These are phyloP conservation scores for Floccularia luteovirens DNA, from an alignment of 768 basidiomycete species.

Conservation along the genomic window DNA sequence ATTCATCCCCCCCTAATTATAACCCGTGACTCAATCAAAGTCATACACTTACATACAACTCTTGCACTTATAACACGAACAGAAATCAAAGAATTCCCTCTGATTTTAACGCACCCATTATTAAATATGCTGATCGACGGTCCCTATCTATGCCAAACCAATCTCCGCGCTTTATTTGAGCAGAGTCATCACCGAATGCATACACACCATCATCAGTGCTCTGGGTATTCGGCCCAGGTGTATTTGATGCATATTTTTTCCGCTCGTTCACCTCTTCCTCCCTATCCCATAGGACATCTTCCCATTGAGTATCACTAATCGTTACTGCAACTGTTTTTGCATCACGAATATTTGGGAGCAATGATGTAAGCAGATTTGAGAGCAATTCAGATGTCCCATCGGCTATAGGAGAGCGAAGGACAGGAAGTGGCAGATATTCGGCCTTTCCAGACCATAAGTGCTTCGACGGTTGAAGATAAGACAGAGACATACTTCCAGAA, in stretches of 20 bases:
- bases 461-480: constrained; percentile 4
- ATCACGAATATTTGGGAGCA: constrained; percentile 66
- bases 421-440: constrained; percentile 75
- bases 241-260: constrained; percentile 12
- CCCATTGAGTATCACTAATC: constrained; percentile 73
- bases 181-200: constrained; percentile 51
- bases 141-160: constrained; percentile 79
- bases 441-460: constrained; percentile 35
- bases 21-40: no score
- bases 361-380: constrained; percentile 66
- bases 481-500: constrained; percentile 53
- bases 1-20: no score
- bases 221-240: no score
- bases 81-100: constrained; percentile 55
- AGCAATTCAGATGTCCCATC: constrained; percentile 70
- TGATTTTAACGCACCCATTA: constrained; percentile 66
- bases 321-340: constrained; percentile 75
- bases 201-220: constrained; percentile 51
- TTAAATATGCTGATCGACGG: constrained; percentile 70
- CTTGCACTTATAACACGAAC: no score
- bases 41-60: no score
- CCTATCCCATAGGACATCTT: constrained; percentile 71
- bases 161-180: constrained; percentile 45
- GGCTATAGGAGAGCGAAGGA: constrained; percentile 51
- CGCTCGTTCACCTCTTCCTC: constrained; percentile 46